phyloP scores from a whole-genome alignment of 2,329 filamentous ascomycete genomes.

The Diplodia mutila region DNA sequence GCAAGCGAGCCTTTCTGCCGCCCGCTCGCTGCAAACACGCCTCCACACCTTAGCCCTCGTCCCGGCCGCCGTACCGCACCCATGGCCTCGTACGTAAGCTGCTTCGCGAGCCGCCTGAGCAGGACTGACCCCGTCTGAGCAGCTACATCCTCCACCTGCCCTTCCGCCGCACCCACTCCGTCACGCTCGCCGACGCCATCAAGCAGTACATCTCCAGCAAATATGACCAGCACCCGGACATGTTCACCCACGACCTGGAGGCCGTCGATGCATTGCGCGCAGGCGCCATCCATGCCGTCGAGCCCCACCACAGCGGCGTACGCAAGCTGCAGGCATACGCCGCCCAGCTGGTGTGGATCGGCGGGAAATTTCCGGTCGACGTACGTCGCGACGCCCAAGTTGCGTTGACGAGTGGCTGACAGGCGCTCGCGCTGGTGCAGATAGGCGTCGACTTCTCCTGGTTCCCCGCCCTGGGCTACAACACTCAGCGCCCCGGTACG shows the following conservation, averaged over 20 bases:
- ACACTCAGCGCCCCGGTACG: slow-evolving; percentile 69
- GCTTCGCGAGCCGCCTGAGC: not conserved
- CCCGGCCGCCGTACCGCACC: not conserved
- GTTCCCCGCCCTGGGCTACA: slow-evolving; percentile 93
- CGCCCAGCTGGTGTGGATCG: slow-evolving; percentile 89
- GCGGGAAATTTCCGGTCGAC: slow-evolving; percentile 95
- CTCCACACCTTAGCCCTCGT: slow-evolving; percentile 8
- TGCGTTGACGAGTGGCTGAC: slow-evolving; percentile 2
- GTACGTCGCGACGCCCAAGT: slow-evolving; percentile 52
- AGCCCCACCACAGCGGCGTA: slow-evolving; percentile 84
- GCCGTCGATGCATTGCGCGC: slow-evolving; percentile 80
- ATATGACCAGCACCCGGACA: slow-evolving; percentile 98
- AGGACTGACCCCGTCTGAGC: slow-evolving; percentile 7
- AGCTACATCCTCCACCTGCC: slow-evolving; percentile 76
- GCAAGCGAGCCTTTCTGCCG: not conserved
- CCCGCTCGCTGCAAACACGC: slow-evolving; percentile 14
- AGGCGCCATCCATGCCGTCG: slow-evolving; percentile 85
- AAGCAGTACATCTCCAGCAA: slow-evolving; percentile 95
- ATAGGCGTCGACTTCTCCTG: slow-evolving; percentile 95
- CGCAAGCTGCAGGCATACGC: slow-evolving; percentile 89
- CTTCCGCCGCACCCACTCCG: slow-evolving; percentile 80
- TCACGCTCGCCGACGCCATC: slow-evolving; percentile 80
- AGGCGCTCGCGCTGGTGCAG: slow-evolving; percentile 47
- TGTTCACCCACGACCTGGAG: slow-evolving; percentile 88
- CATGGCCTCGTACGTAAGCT: slow-evolving; percentile 33